Base-by-base conservation (phyloP, 306 rosid genomes). In the Canavalia ensiformis region DNA sequence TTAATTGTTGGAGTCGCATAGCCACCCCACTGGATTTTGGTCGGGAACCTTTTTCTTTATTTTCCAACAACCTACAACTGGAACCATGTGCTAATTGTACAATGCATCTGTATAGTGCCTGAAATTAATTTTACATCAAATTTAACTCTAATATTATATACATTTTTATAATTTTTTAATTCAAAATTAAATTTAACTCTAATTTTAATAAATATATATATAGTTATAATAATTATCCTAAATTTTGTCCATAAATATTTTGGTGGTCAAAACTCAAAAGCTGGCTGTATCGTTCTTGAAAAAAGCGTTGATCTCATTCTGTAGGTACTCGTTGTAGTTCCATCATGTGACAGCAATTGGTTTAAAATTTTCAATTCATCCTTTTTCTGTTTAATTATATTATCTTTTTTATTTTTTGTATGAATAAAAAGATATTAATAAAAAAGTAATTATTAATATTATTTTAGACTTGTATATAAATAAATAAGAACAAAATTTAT, bases 61-160 rank as follows among this genome's bases (percentile, higher is more conserved):
- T 76, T 63, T 63, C 58, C 86, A 72, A 63, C 83, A 46, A 64
- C 57, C 72, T 71, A 77, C 67, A 65, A 78, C 83, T 78, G 58
- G 71, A 83, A 64, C 66, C 87, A 78, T 72, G 87, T 83, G 87
- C 76, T 28, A 54, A 9, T 3, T 2, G 4, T 10, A 79, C 56
- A 66, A n/a, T 2, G 4, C 25, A 37, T 37, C 3, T 4, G 4
- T 37, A 37, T 37, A 2, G 41, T 37, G 25, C 25, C 25, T 18
- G 25, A 18, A 18, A 18, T 18, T 18, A 18, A 18, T 18, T 18
- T 18, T 18, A 18, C 25, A 18, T 18, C 25, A 18, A 18, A 18
- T 18, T 18, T 18, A 18, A 18, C 25, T 18, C 25, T 18, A 18
- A 18, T 18, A 18, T 18, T 18, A 18, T 18, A 18, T 18, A 18